These are phyloP conservation scores for Tetradesmus obliquus DNA, from an alignment of 139 green algal species.

Conservation along the genomic window DNA sequence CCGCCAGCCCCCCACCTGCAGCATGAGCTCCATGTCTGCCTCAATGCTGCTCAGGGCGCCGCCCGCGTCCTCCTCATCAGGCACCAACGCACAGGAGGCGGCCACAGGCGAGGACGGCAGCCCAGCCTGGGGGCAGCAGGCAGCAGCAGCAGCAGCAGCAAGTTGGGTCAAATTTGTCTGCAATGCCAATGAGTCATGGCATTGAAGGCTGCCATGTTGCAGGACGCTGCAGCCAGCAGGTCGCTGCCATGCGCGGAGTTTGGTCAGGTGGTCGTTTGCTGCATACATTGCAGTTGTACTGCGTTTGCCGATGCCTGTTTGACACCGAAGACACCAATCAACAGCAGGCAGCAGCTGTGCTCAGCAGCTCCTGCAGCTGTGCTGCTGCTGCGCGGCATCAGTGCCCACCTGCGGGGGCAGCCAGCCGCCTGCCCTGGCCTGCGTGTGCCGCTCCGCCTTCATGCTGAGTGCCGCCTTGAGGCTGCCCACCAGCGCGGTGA, in stretches of 20 bases:
- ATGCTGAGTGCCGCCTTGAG: conserved; percentile 21
- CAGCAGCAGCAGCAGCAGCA: conserved; percentile 3
- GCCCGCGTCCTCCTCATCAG: background rate
- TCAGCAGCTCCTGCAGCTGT: background rate
- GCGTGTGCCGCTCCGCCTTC: background rate
- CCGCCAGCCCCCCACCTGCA: conserved; percentile 31
- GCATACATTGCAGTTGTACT: too few relatives aligned
- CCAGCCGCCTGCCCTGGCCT: background rate
- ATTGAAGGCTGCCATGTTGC: background rate
- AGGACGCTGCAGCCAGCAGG: background rate
- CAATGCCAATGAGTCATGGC: too few relatives aligned
- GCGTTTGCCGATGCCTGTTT: background rate
- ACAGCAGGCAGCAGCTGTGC: background rate
- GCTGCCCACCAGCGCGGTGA: conserved; percentile 44
- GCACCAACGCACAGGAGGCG: background rate
- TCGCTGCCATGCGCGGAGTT: too few relatives aligned
- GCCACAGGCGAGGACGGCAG: background rate
- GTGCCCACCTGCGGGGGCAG: conserved; percentile 10
- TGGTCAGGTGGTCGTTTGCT: too few relatives aligned
- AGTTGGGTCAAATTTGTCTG: too few relatives aligned
- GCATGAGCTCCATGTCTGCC: conserved; percentile 45
- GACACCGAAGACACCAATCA: background rate
- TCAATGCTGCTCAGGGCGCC: conserved; percentile 17
- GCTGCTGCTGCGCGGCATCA: background rate
- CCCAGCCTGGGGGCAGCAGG: background rate